Conservation (phyloP, 352 stramenopile genomes). For the Pythium utonaiense region DNA sequence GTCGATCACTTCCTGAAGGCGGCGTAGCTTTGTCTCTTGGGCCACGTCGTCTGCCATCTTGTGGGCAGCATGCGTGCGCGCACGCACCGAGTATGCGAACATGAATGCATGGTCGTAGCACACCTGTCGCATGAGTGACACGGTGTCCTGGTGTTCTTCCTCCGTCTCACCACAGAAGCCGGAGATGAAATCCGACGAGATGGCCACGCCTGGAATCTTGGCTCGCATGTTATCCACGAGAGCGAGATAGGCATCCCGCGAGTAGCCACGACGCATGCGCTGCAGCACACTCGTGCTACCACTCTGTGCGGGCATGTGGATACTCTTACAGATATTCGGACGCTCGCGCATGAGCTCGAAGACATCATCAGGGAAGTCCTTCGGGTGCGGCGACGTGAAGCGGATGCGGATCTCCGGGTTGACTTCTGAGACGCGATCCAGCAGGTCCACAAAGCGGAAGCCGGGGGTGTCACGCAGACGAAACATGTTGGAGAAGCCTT, state of each 20-base stretch:
- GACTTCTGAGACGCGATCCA: constrained; percentile 91
- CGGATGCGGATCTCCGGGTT: constrained; percentile 96
- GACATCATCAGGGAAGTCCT: constrained; percentile 97
- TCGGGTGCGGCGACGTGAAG: constrained; percentile 99
- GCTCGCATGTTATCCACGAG: constrained; percentile 92
- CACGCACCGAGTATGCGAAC: constrained; percentile 97
- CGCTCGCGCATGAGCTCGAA: constrained; percentile 88
- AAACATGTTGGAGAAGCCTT: constrained; percentile 96
- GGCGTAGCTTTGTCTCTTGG: constrained; percentile 91
- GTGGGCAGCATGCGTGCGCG: constrained; percentile 93
- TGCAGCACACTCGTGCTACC: constrained; percentile 86
- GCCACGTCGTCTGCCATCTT: constrained; percentile 96
- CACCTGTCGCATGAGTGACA: constrained; percentile 75
- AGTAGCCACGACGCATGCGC: constrained; percentile 96
- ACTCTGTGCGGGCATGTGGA: constrained; percentile 98
- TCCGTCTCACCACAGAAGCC: constrained; percentile 99
- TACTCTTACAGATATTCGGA: constrained; percentile 95
- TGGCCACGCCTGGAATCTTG: constrained; percentile 73
- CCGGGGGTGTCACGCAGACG: constrained; percentile 81
- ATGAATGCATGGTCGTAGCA: constrained; percentile 98
- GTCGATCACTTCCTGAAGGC: constrained; percentile 96
- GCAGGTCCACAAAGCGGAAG: constrained; percentile 96
- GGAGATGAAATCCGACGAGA: constrained; percentile 97
- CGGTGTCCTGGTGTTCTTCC: constrained; percentile 94
- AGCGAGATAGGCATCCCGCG: constrained; percentile 95